Base-by-base conservation (phyloP, 208 protist species). In the Leishmania mexicana region DNA sequence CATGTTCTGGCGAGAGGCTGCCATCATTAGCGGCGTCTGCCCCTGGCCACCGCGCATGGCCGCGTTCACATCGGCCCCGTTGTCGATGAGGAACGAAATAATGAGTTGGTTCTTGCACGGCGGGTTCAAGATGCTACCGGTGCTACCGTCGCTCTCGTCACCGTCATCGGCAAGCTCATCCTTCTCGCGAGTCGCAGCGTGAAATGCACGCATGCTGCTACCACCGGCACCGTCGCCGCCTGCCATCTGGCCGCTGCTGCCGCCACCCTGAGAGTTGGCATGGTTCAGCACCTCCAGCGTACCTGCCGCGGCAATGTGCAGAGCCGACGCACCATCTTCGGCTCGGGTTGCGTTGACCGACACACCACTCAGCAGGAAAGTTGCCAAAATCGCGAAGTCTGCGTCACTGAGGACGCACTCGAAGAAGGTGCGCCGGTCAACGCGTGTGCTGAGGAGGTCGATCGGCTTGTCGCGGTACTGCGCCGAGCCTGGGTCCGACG, bases 1-100 rank as follows among this genome's bases (percentile, higher is more conserved):
- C 47, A 89, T 78, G 65, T 95, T 94, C 71, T 91, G 83, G 45
- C 76, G 78, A 4, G 86, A 83, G 4, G 88, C 89, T 2, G 92
- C 93, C 40, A 93, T 77, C 92, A 98, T 98, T 11, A 98, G 86
- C 62, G 93, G 90, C 38, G 95, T 98, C 68, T 93, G 85, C 19
- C 90, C 89, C 11, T 78, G 75, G 19, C 57, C 62, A 42, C 65
- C 60, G 2, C 42, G 77, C 82, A 85, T 85, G 40, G 82, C 64
- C 35, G 83, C 84, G 79, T 97, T 89, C n/a, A 95, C 80, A 74
- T 94, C 84, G 17, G 89, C 91, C 7, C 90, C 92, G 79, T 94
- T 93, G 79, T 97, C 92, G 38, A 97, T 78, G 1, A 97, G 85
- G 68, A 97, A 95, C 3, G 70, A 72, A 19, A 96, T 80, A n/a